These are phyloP conservation scores for Talaromyces borbonicus DNA, from an alignment of 495 filamentous ascomycete genomes.

Conservation along the genomic window DNA sequence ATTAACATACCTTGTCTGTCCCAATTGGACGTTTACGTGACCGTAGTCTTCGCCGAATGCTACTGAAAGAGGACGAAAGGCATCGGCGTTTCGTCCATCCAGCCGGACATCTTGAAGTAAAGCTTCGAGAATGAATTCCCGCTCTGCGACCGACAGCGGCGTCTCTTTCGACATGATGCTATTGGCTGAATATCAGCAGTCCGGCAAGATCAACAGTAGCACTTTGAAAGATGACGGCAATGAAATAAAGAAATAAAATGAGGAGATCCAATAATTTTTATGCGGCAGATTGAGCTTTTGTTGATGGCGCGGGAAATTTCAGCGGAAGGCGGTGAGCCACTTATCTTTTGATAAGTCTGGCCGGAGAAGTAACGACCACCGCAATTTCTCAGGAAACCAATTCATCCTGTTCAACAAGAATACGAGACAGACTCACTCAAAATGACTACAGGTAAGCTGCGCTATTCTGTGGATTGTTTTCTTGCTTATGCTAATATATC, in stretches of 20 bases:
- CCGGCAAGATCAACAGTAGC: too few species aligned
- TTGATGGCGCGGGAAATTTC: neutral
- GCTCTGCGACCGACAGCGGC: conserved; percentile 70
- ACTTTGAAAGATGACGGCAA: too few species aligned
- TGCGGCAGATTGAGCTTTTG: neutral
- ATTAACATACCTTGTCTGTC: conserved; percentile 68
- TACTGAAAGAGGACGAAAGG: conserved; percentile 66
- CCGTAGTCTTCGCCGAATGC: conserved; percentile 87
- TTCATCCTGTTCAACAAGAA: neutral
- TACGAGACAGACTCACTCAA: conserved; percentile 12
- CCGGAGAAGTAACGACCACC: too few species aligned
- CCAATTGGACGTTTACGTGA: conserved; percentile 76
- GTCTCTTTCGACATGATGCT: conserved; percentile 77
- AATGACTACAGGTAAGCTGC: conserved; percentile 55
- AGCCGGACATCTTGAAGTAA: conserved; percentile 67
- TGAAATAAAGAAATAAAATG: too few species aligned
- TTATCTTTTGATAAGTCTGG: too few species aligned
- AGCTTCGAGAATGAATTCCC: conserved; percentile 63
- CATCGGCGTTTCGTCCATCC: conserved; percentile 70
- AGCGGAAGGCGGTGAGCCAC: conserved; percentile 5
- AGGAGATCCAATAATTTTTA: too few species aligned
- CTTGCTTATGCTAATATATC: conserved; percentile 17
- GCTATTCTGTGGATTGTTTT: neutral
- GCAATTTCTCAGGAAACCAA: too few species aligned
- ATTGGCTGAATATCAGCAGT: neutral